Evolutionary conservation across 345 rosid species (phyloP).

Genomic region (Nephelium lappaceum): DNA sequence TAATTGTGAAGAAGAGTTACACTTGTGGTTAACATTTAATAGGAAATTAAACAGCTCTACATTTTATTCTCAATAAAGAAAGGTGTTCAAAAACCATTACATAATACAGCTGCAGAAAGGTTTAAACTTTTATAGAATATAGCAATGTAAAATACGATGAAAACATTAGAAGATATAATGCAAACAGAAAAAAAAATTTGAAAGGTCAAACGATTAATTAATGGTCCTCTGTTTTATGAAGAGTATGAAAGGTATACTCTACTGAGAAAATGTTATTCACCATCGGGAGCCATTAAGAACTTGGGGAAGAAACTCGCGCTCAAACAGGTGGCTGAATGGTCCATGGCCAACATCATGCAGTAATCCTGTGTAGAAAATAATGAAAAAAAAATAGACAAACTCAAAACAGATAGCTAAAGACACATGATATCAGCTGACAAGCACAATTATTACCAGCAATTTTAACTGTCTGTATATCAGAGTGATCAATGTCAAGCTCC

Average conservation of each 20-base stretch:
- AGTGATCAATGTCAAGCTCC: conserved; percentile 57
- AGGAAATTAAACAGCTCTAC: background rate
- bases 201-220: background rate
- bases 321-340: conserved; percentile 79
- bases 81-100: background rate
- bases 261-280: conserved; percentile 28
- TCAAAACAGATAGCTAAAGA: background rate
- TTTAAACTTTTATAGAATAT: background rate
- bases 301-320: conserved; percentile 63
- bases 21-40: background rate
- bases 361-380: conserved; percentile 46
- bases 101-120: background rate
- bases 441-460: conserved; percentile 56
- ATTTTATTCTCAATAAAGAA: background rate
- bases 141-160: background rate
- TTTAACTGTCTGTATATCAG: conserved; percentile 64
- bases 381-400: background rate
- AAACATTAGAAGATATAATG: background rate
- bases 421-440: background rate
- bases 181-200: background rate
- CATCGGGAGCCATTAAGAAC: conserved; percentile 46
- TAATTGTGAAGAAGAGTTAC: background rate
- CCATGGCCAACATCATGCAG: conserved; percentile 86
- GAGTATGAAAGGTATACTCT: background rate
- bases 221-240: background rate